phyloP scores from a whole-genome alignment of 2,329 filamentous ascomycete genomes.

The Arachnopeziza araneosa region DNA sequence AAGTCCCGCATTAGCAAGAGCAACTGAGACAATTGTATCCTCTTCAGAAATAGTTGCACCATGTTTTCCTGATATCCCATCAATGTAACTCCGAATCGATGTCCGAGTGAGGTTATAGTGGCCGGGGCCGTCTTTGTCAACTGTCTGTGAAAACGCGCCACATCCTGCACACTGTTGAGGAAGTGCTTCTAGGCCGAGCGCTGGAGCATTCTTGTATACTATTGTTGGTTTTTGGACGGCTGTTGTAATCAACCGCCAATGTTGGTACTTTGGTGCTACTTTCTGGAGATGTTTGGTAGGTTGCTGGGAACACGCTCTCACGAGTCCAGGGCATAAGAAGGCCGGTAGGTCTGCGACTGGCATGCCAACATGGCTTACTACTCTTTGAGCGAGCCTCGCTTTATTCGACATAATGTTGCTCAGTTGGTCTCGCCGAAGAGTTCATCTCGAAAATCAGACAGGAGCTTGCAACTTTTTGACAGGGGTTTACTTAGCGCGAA shows the following conservation, averaged over 20 bases:
- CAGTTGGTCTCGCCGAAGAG: neutral
- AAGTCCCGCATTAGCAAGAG: slow-evolving; percentile 21
- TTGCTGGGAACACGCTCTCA: neutral
- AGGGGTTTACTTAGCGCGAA: slow-evolving; percentile 23
- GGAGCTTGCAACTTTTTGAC: slow-evolving; percentile 13
- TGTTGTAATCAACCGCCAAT: neutral
- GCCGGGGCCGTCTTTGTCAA: slow-evolving; percentile 45
- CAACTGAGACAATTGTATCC: slow-evolving; percentile 40
- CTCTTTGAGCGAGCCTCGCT: slow-evolving; percentile 12
- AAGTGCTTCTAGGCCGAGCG: slow-evolving; percentile 27
- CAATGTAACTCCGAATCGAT: slow-evolving; percentile 44
- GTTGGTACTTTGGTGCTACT: neutral
- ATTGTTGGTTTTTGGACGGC: neutral
- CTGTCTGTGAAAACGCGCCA: slow-evolving; percentile 57
- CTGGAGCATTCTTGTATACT: neutral
- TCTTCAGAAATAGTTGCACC: slow-evolving; percentile 28
- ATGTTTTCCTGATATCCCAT: slow-evolving; percentile 12
- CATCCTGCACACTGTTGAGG: slow-evolving; percentile 59
- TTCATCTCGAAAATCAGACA: neutral
- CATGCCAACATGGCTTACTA: slow-evolving; percentile 11
- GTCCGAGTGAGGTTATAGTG: slow-evolving; percentile 50
- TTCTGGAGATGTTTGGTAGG: neutral
- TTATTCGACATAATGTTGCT: slow-evolving; percentile 14
- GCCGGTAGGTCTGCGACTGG: slow-evolving; percentile 37
- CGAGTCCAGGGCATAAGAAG: slow-evolving; percentile 43